These are phyloP conservation scores for Parsonsia alboflavescens DNA, from an alignment of 257 asterid genomes.

Conservation along the genomic window DNA sequence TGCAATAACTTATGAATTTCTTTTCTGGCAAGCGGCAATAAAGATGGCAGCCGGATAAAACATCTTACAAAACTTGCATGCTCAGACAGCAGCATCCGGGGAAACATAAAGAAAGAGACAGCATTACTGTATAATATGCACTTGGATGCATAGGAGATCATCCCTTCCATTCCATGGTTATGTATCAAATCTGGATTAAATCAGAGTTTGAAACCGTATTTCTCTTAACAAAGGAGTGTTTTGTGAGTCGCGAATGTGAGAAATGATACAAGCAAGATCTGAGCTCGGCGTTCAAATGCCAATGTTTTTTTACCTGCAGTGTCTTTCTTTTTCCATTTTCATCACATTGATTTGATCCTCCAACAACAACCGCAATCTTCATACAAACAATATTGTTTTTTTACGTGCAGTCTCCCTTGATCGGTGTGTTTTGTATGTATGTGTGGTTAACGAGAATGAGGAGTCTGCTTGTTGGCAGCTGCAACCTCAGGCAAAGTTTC, in stretches of 20 bases:
- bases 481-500: background rate
- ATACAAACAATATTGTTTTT: too few species aligned
- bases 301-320: background rate
- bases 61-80: too few species aligned
- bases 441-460: background rate
- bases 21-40: too few species aligned
- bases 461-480: background rate
- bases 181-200: background rate
- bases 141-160: background rate
- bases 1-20: too few species aligned
- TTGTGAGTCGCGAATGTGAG: background rate
- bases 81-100: too few species aligned
- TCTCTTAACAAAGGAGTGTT: background rate
- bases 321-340: background rate
- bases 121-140: background rate
- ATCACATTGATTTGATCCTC: conserved; percentile 1
- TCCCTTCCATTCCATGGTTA: background rate
- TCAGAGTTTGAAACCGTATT: background rate
- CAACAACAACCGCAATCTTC: background rate
- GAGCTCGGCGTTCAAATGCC: background rate
- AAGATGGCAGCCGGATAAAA: too few species aligned
- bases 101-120: too few species aligned
- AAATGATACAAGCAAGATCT: background rate
- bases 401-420: background rate
- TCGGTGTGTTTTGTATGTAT: background rate